phyloP scores from a whole-genome alignment of 345 rosid genomes.

The Eucalyptus pauciflora region DNA sequence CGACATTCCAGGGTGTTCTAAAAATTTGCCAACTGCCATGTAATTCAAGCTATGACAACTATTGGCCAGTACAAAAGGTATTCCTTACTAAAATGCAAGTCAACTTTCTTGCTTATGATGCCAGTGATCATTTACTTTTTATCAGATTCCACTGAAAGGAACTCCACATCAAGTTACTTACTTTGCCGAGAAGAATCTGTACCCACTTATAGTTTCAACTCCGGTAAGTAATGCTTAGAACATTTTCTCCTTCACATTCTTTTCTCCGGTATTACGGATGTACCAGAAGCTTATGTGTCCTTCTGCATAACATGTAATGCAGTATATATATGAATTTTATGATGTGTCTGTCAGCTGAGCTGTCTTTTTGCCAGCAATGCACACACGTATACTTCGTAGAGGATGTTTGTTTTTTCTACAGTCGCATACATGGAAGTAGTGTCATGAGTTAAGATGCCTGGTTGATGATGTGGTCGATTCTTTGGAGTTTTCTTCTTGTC shows the following conservation, averaged over 20 bases:
- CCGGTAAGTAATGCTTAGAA: conserved; percentile 44
- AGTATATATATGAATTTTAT: neutral
- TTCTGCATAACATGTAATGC: neutral
- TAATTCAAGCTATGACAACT: conserved; percentile 72
- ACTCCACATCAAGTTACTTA: conserved; percentile 99
- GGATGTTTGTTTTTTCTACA: neutral
- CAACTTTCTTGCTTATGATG: neutral
- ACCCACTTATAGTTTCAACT: conserved; percentile 78
- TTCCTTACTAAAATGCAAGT: neutral
- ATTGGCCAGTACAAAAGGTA: conserved; percentile 98
- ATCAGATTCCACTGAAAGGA: conserved; percentile 80
- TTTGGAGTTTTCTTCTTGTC: neutral
- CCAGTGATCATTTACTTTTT: neutral
- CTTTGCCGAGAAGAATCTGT: conserved; percentile 80
- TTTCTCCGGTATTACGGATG: neutral
- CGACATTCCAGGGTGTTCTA: conserved; percentile 54
- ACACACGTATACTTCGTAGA: neutral
- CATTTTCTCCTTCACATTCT: neutral
- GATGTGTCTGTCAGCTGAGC: neutral
- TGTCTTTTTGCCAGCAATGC: neutral
- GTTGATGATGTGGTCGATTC: neutral
- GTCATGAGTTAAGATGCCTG: neutral
- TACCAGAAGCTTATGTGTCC: neutral
- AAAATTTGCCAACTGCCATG: conserved; percentile 95
- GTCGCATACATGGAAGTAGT: neutral